phyloP scores from a whole-genome alignment of 495 filamentous ascomycete genomes.

The Xylaria longipes region DNA sequence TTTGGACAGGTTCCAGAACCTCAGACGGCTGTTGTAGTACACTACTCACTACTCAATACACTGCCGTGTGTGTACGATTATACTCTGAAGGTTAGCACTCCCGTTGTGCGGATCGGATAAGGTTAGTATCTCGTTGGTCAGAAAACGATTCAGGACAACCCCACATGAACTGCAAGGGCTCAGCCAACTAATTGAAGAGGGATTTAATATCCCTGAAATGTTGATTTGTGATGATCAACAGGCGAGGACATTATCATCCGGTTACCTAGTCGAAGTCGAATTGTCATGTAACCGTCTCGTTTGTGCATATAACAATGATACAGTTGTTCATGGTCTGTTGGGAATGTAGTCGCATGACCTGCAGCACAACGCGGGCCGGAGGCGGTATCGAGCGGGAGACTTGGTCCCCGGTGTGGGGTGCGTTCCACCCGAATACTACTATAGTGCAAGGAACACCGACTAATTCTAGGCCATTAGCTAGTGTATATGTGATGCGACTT shows the following conservation, averaged over 20 bases:
- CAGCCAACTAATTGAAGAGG: neutral
- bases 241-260: neutral
- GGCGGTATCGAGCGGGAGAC: constrained; percentile 2
- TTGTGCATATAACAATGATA: neutral
- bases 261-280: neutral
- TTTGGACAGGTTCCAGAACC: neutral
- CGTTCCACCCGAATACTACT: neutral
- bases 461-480: neutral
- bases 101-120: neutral
- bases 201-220: neutral
- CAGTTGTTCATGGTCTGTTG: neutral
- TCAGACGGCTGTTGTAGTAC: neutral
- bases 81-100: neutral
- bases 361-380: constrained; percentile 10
- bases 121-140: neutral
- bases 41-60: neutral
- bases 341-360: neutral
- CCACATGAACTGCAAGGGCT: neutral
- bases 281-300: neutral
- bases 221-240: neutral
- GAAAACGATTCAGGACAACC: neutral
- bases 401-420: neutral
- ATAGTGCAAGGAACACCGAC: neutral
- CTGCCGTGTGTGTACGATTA: neutral
- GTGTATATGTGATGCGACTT: neutral